A percentile compares a stretch with the other conserved stretches of the same genome.
These are phyloP conservation scores for Trichoderma semiorbis DNA, from an alignment of 2,329 filamentous ascomycete species.

Conservation along the genomic window DNA sequence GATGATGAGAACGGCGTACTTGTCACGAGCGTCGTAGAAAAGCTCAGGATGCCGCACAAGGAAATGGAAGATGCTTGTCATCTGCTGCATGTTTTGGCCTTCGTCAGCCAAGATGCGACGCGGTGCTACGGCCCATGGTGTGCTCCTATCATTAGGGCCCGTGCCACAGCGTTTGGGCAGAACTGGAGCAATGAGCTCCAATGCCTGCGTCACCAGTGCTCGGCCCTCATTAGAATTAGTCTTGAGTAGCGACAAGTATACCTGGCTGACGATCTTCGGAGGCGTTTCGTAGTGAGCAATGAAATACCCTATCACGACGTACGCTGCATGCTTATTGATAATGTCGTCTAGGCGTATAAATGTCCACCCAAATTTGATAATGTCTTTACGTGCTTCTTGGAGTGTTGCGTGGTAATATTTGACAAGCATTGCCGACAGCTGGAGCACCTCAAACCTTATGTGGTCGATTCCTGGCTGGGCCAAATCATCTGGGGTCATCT, in stretches of 20 bases:
- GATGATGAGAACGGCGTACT: slow-evolving; percentile 85
- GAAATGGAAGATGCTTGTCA: slow-evolving; percentile 97
- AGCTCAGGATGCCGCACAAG: slow-evolving; percentile 86
- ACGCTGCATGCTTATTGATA: slow-evolving; percentile 98
- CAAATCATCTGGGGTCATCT: slow-evolving; percentile 78
- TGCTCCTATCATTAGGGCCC: slow-evolving; percentile 65
- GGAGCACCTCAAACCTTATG: slow-evolving; percentile 90
- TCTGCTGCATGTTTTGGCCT: slow-evolving; percentile 89
- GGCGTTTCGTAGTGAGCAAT: slow-evolving; percentile 96
- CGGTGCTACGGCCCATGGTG: slow-evolving; percentile 85
- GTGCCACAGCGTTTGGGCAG: slow-evolving; percentile 77
- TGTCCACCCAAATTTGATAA: slow-evolving; percentile 99
- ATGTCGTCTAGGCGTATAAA: slow-evolving; percentile 98
- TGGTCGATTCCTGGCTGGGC: slow-evolving; percentile 87
- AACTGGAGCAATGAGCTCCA: slow-evolving; percentile 93
- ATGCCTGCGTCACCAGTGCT: slow-evolving; percentile 84
- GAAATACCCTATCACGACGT: slow-evolving; percentile 96
- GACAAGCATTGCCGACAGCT: slow-evolving; percentile 89
- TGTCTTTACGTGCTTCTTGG: slow-evolving; percentile 90
- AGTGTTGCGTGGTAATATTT: slow-evolving; percentile 90
- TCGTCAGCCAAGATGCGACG: slow-evolving; percentile 91
- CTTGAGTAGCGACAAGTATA: slow-evolving; percentile 86
- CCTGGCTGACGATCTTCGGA: slow-evolving; percentile 90
- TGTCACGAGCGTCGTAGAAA: slow-evolving; percentile 92
- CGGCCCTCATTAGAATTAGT: slow-evolving; percentile 95